A percentile compares a stretch with the other conserved stretches of the same genome.
These are phyloP conservation scores for Ophiostoma piceae DNA, from an alignment of 2,329 filamentous ascomycete genomes.

Conservation along the genomic window DNA sequence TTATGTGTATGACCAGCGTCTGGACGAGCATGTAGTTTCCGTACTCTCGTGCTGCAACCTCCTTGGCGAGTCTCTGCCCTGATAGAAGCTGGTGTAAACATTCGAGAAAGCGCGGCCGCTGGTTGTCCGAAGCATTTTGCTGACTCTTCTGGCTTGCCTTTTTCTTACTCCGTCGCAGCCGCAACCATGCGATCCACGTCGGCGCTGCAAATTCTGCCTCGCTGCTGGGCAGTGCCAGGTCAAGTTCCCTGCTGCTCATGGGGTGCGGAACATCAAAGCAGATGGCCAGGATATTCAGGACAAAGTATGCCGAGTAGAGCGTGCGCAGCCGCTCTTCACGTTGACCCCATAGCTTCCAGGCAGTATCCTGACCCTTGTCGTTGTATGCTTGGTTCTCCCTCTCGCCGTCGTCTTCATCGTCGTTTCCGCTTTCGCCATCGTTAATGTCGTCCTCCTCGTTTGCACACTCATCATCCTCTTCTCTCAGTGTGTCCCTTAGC, in stretches of 20 bases:
- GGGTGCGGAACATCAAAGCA: constrained; percentile 15
- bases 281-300: constrained; percentile 12
- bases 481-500: not conserved
- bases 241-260: not conserved
- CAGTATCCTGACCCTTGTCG: not conserved
- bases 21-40: constrained; percentile 18
- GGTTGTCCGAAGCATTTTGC: not conserved
- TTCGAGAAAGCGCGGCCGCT: not conserved
- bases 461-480: not conserved
- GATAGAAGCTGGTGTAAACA: constrained; percentile 7
- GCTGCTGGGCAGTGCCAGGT: constrained; percentile 8
- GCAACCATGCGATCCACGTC: constrained; percentile 8
- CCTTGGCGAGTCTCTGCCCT: constrained; percentile 13
- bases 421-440: not conserved
- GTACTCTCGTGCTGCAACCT: constrained; percentile 1
- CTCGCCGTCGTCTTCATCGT: not conserved
- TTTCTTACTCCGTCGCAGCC: not conserved
- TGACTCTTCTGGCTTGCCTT: not conserved
- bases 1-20: constrained; percentile 13
- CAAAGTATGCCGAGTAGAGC: constrained; percentile 18
- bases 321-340: constrained; percentile 15
- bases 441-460: not conserved
- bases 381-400: not conserved
- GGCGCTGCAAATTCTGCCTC: constrained; percentile 15
- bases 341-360: not conserved